A percentile compares a stretch with the other conserved stretches of the same genome.
phyloP scores from a whole-genome alignment of 2,329 filamentous ascomycete genomes.

The Alternaria ethzedia region DNA sequence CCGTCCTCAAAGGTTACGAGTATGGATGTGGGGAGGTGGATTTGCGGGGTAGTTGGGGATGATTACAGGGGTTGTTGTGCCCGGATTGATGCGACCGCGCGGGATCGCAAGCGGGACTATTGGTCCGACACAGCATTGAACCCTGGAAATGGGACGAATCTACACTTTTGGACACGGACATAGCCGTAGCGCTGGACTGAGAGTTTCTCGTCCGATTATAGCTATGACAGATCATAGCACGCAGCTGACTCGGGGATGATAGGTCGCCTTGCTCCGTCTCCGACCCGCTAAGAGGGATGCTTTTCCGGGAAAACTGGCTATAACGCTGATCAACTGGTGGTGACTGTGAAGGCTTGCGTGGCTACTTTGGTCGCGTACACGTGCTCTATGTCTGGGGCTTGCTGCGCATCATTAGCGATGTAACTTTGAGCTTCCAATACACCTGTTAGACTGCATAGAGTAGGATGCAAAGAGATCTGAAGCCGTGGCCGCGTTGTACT shows the following conservation, averaged over 20 bases:
- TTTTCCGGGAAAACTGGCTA: background rate
- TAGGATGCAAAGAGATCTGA: background rate
- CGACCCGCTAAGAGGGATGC: background rate
- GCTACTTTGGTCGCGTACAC: background rate
- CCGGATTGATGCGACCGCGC: conserved; percentile 17
- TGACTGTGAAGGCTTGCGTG: background rate
- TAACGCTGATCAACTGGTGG: background rate
- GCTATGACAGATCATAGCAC: background rate
- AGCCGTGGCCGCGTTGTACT: background rate
- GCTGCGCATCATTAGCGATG: background rate
- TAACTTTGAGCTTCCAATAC: background rate
- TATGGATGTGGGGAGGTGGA: conserved; percentile 17
- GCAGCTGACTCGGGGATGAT: background rate
- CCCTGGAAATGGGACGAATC: conserved; percentile 28
- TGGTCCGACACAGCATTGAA: background rate
- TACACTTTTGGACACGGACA: conserved; percentile 38
- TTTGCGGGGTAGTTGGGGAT: conserved; percentile 20
- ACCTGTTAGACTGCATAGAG: background rate
- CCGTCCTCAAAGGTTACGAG: background rate
- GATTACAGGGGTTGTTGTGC: background rate
- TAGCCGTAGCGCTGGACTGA: background rate
- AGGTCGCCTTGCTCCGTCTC: background rate
- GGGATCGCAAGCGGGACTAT: background rate
- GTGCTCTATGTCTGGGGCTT: background rate
- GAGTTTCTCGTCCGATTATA: background rate